Conservation (phyloP, 345 rosid genomes). For the Tarenaya hassleriana region DNA sequence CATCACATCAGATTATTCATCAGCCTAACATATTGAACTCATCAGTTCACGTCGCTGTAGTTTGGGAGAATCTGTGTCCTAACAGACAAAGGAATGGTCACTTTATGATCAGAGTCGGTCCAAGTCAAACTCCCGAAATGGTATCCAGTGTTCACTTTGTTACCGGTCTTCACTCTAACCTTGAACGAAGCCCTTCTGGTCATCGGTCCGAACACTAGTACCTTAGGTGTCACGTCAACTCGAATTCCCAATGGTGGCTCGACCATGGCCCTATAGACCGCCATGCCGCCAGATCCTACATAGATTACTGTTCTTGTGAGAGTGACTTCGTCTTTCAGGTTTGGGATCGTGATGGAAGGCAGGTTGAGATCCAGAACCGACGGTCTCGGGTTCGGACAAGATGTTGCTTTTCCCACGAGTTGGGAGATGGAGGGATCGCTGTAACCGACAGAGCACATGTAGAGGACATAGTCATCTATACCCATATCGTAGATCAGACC, state of each 20-base stretch:
- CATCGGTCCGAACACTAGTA: slow-evolving; percentile 34
- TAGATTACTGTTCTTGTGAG: slow-evolving; percentile 47
- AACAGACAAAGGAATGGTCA: slow-evolving; percentile 42
- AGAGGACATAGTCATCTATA: slow-evolving; percentile 33
- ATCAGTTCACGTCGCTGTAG: slow-evolving; percentile 26
- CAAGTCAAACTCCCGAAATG: slow-evolving; percentile 59
- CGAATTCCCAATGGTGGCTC: slow-evolving; percentile 37
- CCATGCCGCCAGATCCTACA: slow-evolving; percentile 36
- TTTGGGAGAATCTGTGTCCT: slow-evolving; percentile 24
- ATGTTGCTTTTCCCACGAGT: slow-evolving; percentile 20
- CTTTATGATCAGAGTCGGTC: slow-evolving; percentile 45
- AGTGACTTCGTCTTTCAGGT: slow-evolving; percentile 31
- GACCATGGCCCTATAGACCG: slow-evolving; percentile 34
- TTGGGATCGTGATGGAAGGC: slow-evolving; percentile 40
- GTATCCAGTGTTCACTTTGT: slow-evolving; percentile 34
- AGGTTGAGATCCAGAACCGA: no score
- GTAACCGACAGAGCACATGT: slow-evolving; percentile 35
- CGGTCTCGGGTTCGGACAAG: slow-evolving; percentile 29
- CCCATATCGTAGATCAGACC: slow-evolving; percentile 42
- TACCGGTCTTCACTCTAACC: slow-evolving; percentile 29
- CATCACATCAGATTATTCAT: no score
- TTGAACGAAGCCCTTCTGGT: slow-evolving; percentile 31
- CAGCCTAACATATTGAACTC: no score
- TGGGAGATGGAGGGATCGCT: slow-evolving; percentile 31
- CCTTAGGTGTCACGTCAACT: slow-evolving; percentile 37